Base-by-base conservation (phyloP, 2,329 filamentous ascomycete genomes). In the Metarhizium guizhouense region DNA sequence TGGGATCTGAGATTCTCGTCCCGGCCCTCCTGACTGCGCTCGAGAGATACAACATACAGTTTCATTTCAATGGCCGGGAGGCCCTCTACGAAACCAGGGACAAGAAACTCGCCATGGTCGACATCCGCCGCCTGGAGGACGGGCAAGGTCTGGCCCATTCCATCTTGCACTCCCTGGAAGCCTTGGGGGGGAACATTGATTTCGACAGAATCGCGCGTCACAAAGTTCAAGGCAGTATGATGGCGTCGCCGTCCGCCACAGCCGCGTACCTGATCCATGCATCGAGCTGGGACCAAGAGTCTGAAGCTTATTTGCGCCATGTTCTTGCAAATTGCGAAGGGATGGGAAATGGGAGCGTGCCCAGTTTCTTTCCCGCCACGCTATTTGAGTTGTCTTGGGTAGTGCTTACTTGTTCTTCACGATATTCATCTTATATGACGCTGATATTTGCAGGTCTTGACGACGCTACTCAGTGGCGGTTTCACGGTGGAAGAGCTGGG, bases 241-340 rank as follows among this genome's bases (percentile, higher is more conserved):
- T 62, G 56, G 53, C 52, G 4, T 60, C 61, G 1, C 62, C 57
- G 1, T 60, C 60, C 13, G 58, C 61, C 14, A 61, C 61, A 2
- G 62, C 60, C 13, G 60, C 62, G 2, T 62, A 61, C 43, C 54
- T 64, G 25, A 60, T 62, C 47, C 13, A 59, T 13, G 4, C 49
- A 3, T 51, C 59, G 1, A 6, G 42, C 10, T 62, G 60, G 58
- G 56, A 60, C 18, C 51, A 60, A n/a, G 53, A 59, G 18, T 50
- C 59, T 4, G 59, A 62, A 50, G 49, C 51, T 4, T 64, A 62
- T 48, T 43, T 62, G 4, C 34, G 54, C 10, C 36, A 52, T 29
- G 58, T 59, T 4, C 18, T 61, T 6, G 47, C 30, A 14, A 11
- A 18, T 14, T 43, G 45, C 16, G 18, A 3, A 16, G 54, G 54